phyloP scores from a whole-genome alignment of 169 alveolate genomes.

The Eimeria praecox region DNA sequence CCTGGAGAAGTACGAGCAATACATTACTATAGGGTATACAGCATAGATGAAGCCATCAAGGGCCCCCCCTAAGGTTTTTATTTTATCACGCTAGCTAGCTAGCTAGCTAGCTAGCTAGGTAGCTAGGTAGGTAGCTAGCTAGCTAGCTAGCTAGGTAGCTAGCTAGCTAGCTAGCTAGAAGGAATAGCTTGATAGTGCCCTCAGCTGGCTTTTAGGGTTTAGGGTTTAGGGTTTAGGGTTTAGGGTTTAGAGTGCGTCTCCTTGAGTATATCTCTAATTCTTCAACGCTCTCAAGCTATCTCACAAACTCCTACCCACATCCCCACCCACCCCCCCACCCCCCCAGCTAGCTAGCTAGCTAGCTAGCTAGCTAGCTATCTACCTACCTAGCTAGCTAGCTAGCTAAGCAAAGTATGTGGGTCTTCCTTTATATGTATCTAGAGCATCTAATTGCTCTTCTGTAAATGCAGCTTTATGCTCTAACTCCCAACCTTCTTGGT shows the following conservation, averaged over 20 bases:
- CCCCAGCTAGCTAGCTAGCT: no score
- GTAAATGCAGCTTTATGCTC: slow-evolving; percentile 85
- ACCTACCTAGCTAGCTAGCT: no score
- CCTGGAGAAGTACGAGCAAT: background rate
- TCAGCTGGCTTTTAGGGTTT: no score
- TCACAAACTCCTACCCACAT: no score
- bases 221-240: no score
- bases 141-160: background rate
- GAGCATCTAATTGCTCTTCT: slow-evolving; percentile 86
- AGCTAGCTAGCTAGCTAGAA: no score
- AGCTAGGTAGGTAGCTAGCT: background rate
- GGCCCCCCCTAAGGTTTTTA: background rate
- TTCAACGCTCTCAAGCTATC: no score
- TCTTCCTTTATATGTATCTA: slow-evolving; percentile 90
- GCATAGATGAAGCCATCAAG: background rate
- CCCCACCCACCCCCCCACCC: no score
- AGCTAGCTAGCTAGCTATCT: no score
- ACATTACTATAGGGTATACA: background rate
- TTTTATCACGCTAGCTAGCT: background rate
- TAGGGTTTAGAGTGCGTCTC: no score
- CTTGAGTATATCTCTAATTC: no score
- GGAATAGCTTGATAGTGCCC: no score
- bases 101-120: background rate
- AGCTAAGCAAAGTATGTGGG: slow-evolving; percentile 89
- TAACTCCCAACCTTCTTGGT: slow-evolving; percentile 90